Conservation (phyloP, 495 filamentous ascomycete genomes). For the Durotheca rogersii region DNA sequence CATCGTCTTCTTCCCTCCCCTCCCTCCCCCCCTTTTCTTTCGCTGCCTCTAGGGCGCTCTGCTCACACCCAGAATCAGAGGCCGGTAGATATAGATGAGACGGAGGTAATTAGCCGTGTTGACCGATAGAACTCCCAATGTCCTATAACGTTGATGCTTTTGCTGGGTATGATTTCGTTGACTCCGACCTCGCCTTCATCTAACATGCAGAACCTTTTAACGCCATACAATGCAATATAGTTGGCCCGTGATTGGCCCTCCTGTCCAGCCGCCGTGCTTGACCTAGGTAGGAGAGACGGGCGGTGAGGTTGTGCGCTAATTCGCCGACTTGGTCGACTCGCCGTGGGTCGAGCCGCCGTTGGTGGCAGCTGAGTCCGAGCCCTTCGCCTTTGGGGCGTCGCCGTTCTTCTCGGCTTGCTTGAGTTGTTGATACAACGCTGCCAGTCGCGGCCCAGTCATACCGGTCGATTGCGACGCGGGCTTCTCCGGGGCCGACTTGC, state of each 20-base stretch:
- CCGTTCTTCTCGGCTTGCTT: conserved; percentile 33
- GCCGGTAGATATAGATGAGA: conserved; percentile 23
- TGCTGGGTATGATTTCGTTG: conserved; percentile 37
- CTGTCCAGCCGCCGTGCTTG: not conserved
- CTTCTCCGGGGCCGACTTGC: conserved; percentile 6
- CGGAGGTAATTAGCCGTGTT: conserved; percentile 22
- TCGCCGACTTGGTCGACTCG: conserved; percentile 24
- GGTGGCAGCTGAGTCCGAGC: conserved; percentile 16
- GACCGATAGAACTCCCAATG: conserved; percentile 33
- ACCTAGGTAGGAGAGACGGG: too few relatives aligned
- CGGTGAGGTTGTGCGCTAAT: conserved; percentile 5
- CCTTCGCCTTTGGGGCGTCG: conserved; percentile 27
- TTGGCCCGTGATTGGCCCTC: conserved; percentile 1
- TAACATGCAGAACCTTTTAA: conserved; percentile 36
- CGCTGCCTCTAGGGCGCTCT: conserved; percentile 3
- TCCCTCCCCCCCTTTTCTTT: not conserved
- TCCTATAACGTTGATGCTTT: conserved; percentile 38
- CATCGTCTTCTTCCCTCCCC: conserved; percentile 7
- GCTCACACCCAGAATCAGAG: conserved; percentile 8
- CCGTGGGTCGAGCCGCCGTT: conserved; percentile 29
- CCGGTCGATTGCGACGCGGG: conserved; percentile 14
- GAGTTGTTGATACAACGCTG: conserved; percentile 34
- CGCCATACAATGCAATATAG: conserved; percentile 37
- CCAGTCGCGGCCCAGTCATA: conserved; percentile 36
- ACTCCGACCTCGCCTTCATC: conserved; percentile 32